phyloP scores from a whole-genome alignment of 208 protist genomes.

The Trypanosoma brucei region DNA sequence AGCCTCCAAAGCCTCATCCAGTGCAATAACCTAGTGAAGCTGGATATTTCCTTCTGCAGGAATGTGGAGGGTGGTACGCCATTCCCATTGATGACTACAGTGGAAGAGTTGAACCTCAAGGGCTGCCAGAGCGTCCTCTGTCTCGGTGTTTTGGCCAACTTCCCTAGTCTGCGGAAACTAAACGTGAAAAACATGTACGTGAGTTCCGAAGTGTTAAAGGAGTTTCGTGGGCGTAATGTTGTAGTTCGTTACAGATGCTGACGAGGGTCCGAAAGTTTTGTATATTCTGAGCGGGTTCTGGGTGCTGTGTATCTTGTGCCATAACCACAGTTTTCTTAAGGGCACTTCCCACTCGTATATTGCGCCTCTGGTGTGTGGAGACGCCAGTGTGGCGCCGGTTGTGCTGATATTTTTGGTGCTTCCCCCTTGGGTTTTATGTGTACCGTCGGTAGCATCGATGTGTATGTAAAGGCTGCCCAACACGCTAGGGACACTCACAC shows the following conservation, averaged over 20 bases:
- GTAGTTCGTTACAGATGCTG: not conserved
- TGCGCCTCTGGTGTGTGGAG: too few species aligned
- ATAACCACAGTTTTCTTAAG: too few species aligned
- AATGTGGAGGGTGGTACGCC: not conserved
- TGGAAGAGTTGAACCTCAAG: not conserved
- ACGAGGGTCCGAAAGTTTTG: not conserved
- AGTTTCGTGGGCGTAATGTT: not conserved
- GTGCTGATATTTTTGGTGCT: too few species aligned
- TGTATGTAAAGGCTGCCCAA: too few species aligned
- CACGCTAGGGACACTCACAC: too few species aligned
- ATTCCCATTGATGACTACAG: not conserved
- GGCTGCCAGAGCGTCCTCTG: not conserved
- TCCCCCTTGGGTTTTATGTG: too few species aligned
- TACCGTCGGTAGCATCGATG: too few species aligned
- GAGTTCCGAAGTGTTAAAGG: not conserved
- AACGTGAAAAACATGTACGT: not conserved
- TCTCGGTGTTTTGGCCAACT: not conserved
- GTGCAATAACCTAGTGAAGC: not conserved
- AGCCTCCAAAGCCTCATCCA: not conserved
- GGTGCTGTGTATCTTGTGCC: too few species aligned
- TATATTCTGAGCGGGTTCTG: not conserved
- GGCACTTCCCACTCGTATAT: too few species aligned
- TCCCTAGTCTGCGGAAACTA: not conserved
- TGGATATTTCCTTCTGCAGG: not conserved
- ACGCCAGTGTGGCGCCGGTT: too few species aligned